Conservation (phyloP, 768 basidiomycete genomes). For the Suillus lakei region DNA sequence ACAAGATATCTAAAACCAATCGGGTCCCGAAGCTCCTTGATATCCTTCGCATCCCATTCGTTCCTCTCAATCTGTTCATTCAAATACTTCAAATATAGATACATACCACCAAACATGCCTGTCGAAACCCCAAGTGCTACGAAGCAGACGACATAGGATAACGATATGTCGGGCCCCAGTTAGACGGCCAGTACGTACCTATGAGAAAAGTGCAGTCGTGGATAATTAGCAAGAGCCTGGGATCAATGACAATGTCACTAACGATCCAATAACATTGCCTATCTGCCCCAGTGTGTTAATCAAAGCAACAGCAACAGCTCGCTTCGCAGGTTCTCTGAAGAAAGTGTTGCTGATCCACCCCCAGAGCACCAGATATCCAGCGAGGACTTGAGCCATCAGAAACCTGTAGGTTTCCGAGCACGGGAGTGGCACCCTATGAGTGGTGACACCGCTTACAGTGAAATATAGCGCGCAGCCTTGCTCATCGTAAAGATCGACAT, state of each 20-base stretch:
- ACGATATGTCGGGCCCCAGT: conserved; percentile 2
- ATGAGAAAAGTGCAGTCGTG: neutral
- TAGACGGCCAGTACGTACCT: neutral
- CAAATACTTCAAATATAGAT: neutral
- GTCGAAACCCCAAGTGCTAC: neutral
- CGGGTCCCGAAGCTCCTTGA: neutral
- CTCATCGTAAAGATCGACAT: neutral
- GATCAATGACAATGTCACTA: neutral
- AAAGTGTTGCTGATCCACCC: neutral
- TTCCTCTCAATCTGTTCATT: neutral
- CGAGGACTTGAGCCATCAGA: neutral
- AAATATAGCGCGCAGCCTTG: neutral
- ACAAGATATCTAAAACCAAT: neutral
- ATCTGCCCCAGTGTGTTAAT: neutral
- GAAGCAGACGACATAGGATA: neutral
- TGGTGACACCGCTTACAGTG: neutral
- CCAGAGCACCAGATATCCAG: neutral
- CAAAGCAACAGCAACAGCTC: neutral
- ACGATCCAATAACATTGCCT: neutral
- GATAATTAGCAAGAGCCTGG: neutral
- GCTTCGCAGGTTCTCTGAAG: conserved; percentile 1
- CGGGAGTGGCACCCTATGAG: neutral
- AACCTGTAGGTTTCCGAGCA: neutral
- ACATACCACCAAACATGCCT: neutral
- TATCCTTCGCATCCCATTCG: neutral